A percentile compares a stretch with the other conserved stretches of the same genome.
Conservation (phyloP, 2,329 filamentous ascomycete species). For the Immersiporthe knoxdaviesiana region DNA sequence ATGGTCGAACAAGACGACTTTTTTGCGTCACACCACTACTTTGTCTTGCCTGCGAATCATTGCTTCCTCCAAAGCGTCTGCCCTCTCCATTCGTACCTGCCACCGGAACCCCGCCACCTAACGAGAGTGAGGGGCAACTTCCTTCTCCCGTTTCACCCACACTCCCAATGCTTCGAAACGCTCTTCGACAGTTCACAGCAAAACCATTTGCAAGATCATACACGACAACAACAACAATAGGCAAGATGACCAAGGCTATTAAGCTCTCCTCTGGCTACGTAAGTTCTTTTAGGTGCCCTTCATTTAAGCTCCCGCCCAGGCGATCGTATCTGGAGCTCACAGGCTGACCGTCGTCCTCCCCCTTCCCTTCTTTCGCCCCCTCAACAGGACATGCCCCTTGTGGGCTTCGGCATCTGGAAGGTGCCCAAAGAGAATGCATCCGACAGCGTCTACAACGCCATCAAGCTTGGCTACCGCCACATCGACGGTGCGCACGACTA, state of each 20-base stretch:
- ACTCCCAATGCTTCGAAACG: constrained; percentile 28
- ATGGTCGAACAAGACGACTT: background rate
- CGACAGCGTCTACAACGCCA: constrained; percentile 63
- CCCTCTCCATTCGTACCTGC: background rate
- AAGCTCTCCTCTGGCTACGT: constrained; percentile 45
- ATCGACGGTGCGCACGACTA: constrained; percentile 62
- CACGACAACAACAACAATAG: constrained; percentile 20
- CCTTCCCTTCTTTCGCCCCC: too few relatives aligned
- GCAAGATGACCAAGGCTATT: constrained; percentile 28
- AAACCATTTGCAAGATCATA: constrained; percentile 16
- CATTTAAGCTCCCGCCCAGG: background rate
- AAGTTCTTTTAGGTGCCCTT: constrained; percentile 20
- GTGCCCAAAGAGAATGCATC: constrained; percentile 41
- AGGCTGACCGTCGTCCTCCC: background rate
- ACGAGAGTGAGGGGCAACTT: background rate
- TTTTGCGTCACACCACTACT: background rate
- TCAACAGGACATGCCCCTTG: constrained; percentile 43
- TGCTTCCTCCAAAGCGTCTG: background rate
- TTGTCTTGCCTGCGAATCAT: background rate
- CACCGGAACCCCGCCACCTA: background rate
- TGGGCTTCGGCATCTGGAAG: constrained; percentile 49
- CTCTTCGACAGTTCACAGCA: constrained; percentile 18
- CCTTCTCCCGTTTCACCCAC: background rate
- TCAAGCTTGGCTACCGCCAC: constrained; percentile 57
- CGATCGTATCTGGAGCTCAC: background rate